A percentile compares a stretch with the other conserved stretches of the same genome.
Conservation (phyloP, 2,329 filamentous ascomycete species). For the Dothistroma septosporum region DNA sequence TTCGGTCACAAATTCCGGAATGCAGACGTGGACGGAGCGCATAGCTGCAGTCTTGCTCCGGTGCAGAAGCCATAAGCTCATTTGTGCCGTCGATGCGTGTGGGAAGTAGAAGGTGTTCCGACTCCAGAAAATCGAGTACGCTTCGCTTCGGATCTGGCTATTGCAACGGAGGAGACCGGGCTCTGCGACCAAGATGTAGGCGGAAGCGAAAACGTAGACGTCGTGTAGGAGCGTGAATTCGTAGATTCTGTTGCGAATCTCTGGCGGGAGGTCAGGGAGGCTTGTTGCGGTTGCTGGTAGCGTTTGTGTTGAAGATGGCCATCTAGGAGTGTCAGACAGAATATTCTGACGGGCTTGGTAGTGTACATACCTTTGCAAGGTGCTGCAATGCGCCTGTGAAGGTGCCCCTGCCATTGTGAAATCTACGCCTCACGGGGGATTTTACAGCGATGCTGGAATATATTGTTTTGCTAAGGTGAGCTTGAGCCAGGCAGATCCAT, state of each 20-base stretch:
- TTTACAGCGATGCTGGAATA: no score
- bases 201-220: not conserved
- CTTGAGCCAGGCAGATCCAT: no score
- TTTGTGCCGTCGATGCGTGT: not conserved
- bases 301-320: no score
- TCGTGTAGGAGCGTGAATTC: not conserved
- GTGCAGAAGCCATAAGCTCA: not conserved
- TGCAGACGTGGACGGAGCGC: not conserved
- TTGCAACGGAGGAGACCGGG: not conserved
- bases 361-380: no score
- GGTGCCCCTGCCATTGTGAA: no score
- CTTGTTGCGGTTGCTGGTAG: no score
- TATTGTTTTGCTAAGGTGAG: no score
- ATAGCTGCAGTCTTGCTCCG: not conserved
- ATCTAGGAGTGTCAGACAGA: no score
- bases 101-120: not conserved
- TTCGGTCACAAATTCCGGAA: not conserved
- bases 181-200: not conserved
- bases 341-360: no score
- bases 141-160: not conserved
- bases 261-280: not conserved
- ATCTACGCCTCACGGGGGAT: no score
- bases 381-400: no score
- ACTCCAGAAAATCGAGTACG: not conserved
- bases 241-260: not conserved